phyloP scores from a whole-genome alignment of 1,139 yeast species.

The Kodamaea plutei region DNA sequence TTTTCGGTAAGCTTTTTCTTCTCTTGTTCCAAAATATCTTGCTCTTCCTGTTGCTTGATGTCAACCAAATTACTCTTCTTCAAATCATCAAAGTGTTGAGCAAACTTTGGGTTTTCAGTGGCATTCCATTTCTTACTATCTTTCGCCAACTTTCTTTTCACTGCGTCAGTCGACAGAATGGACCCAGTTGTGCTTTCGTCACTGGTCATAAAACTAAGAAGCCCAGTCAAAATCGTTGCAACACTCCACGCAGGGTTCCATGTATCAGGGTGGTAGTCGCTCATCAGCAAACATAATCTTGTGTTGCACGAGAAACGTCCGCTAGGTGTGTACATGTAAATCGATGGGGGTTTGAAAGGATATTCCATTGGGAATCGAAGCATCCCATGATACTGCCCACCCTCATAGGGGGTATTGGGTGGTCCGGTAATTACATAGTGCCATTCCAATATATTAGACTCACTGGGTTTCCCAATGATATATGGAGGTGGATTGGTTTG shows the following conservation, averaged over 20 bases:
- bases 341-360: constrained; percentile 91
- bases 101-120: constrained; percentile 50
- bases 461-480: constrained; percentile 80
- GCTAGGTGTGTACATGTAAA: constrained; percentile 83
- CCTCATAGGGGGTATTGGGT: constrained; percentile 76
- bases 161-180: constrained; percentile 32
- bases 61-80: constrained; percentile 43
- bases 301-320: constrained; percentile 77
- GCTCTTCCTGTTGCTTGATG: constrained; percentile 16
- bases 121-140: constrained; percentile 67
- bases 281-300: constrained; percentile 79
- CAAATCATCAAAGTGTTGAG: constrained; percentile 64
- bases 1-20: constrained; percentile 6
- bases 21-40: background rate
- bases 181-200: constrained; percentile 40
- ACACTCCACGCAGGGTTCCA: constrained; percentile 98
- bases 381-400: constrained; percentile 89
- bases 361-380: constrained; percentile 80
- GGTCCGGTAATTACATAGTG: constrained; percentile 83
- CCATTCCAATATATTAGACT: constrained; percentile 53
- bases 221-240: constrained; percentile 76
- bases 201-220: constrained; percentile 81
- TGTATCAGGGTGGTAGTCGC: constrained; percentile 88
- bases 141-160: constrained; percentile 38
- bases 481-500: constrained; percentile 77